phyloP scores from a whole-genome alignment of 2,329 filamentous ascomycete genomes.

The Phialophora macrospora region DNA sequence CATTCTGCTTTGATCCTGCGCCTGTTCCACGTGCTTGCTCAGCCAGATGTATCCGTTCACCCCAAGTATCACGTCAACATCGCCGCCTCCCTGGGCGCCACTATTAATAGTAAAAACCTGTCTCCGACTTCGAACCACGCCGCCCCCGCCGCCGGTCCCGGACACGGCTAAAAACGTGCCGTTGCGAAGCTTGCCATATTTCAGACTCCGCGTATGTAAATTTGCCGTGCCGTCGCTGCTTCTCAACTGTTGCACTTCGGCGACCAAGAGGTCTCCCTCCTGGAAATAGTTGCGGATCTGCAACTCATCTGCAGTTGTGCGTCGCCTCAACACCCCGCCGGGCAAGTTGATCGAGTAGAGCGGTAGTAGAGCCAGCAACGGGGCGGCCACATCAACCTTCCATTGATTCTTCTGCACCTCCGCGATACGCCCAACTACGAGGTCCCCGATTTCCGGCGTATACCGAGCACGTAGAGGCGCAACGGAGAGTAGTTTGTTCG shows the following conservation, averaged over 20 bases:
- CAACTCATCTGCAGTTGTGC: conserved; percentile 94
- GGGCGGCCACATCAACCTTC: conserved; percentile 91
- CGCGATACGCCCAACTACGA: conserved; percentile 90
- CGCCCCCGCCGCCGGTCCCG: conserved; percentile 75
- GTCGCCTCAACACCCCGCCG: conserved; percentile 85
- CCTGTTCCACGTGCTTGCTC: conserved; percentile 75
- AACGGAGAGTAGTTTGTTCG: conserved; percentile 95
- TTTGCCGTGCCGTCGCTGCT: conserved; percentile 84
- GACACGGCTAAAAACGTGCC: conserved; percentile 83
- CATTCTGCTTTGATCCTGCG: conserved; percentile 45
- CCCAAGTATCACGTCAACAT: conserved; percentile 82
- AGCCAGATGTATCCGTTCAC: conserved; percentile 99
- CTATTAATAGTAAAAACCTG: conserved; percentile 80
- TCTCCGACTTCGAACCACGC: conserved; percentile 79
- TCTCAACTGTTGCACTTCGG: conserved; percentile 83
- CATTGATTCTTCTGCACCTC: conserved; percentile 93
- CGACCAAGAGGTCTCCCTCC: conserved; percentile 90
- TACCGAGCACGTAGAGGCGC: conserved; percentile 89
- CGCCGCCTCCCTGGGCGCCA: conserved; percentile 52
- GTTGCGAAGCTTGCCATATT: conserved; percentile 95
- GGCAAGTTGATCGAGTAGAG: conserved; percentile 92
- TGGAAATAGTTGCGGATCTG: conserved; percentile 97
- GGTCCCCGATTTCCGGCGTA: conserved; percentile 91
- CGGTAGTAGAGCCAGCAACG: conserved; percentile 81
- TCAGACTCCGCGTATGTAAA: conserved; percentile 85